Percentiles rank a stretch among this genome's conserved stretches.
Evolutionary conservation across 192 early-diverging fungal genomes (phyloP).

Genomic region (Coemansia javaensis): DNA sequence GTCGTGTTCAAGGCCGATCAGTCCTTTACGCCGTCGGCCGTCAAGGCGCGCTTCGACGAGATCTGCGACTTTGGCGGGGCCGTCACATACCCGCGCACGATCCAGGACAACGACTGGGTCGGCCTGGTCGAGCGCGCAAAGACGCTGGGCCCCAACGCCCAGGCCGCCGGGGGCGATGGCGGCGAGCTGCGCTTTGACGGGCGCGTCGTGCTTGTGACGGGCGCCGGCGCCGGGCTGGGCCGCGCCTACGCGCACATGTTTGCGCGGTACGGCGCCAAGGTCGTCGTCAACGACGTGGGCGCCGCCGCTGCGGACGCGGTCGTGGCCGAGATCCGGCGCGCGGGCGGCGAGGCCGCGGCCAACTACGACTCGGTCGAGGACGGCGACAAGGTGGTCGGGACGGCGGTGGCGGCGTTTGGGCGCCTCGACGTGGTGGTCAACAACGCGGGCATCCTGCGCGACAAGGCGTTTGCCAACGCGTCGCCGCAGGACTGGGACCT

Average conservation of each 20-base stretch:
- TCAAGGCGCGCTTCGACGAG: slow-evolving; percentile 70
- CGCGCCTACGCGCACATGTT: slow-evolving; percentile 82
- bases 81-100: slow-evolving; percentile 64
- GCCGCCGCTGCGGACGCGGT: slow-evolving; percentile 64
- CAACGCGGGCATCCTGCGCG: slow-evolving; percentile 96
- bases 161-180: slow-evolving; percentile 33
- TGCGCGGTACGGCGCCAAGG: slow-evolving; percentile 77
- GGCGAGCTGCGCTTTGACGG: slow-evolving; percentile 66
- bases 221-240: slow-evolving; percentile 91
- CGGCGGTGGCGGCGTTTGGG: slow-evolving; percentile 81
- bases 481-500: slow-evolving; percentile 94
- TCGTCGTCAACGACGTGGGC: slow-evolving; percentile 94
- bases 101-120: slow-evolving; percentile 81
- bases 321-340: slow-evolving; percentile 71
- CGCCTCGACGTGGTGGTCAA: slow-evolving; percentile 84
- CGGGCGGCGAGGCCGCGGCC: slow-evolving; percentile 88
- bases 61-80: slow-evolving; percentile 67
- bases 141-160: slow-evolving; percentile 57
- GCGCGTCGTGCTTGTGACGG: slow-evolving; percentile 83
- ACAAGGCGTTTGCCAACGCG: slow-evolving; percentile 88
- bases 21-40: slow-evolving; percentile 77
- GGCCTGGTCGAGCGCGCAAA: slow-evolving; percentile 74
- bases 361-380: slow-evolving; percentile 93
- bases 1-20: slow-evolving; percentile 87
- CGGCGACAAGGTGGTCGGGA: slow-evolving; percentile 90